phyloP scores from a whole-genome alignment of 345 rosid species.

The Populus euphratica region DNA sequence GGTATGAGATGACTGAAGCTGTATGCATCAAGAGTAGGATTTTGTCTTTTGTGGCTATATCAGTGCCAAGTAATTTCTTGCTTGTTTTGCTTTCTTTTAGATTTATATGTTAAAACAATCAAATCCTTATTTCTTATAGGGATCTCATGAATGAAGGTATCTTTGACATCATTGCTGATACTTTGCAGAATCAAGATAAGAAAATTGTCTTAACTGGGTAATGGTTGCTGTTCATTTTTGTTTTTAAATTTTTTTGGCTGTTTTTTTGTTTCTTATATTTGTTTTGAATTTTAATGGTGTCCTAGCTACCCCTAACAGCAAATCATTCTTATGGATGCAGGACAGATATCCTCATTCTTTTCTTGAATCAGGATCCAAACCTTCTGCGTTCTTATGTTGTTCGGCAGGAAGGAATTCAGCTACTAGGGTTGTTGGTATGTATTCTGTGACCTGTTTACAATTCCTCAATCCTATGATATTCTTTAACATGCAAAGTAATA shows the following conservation, averaged over 20 bases:
- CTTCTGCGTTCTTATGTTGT: conserved; percentile 75
- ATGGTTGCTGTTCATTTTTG: conserved; percentile 15
- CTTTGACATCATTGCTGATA: conserved; percentile 65
- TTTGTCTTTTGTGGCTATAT: background rate
- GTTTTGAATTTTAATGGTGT: background rate
- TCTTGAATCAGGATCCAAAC: conserved; percentile 66
- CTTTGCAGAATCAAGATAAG: conserved; percentile 70
- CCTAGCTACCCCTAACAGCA: conserved; percentile 20
- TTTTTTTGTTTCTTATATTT: background rate
- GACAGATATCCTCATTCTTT: conserved; percentile 85
- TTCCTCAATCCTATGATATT: background rate
- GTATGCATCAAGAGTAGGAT: background rate
- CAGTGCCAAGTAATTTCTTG: background rate
- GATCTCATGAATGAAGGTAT: conserved; percentile 74
- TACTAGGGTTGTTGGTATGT: conserved; percentile 85
- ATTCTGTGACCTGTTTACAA: background rate
- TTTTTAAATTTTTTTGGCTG: background rate
- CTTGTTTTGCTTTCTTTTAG: background rate
- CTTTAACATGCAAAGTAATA: background rate
- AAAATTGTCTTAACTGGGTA: conserved; percentile 90
- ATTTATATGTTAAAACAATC: background rate
- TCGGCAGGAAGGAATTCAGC: conserved; percentile 61
- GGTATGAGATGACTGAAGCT: conserved; percentile 39
- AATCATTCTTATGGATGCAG: conserved; percentile 64
- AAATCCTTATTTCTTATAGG: conserved; percentile 39